Percentiles rank a stretch among this genome's conserved stretches.
Evolutionary conservation across 1,139 yeast species (phyloP).

Genomic region (Candida sp.): DNA sequence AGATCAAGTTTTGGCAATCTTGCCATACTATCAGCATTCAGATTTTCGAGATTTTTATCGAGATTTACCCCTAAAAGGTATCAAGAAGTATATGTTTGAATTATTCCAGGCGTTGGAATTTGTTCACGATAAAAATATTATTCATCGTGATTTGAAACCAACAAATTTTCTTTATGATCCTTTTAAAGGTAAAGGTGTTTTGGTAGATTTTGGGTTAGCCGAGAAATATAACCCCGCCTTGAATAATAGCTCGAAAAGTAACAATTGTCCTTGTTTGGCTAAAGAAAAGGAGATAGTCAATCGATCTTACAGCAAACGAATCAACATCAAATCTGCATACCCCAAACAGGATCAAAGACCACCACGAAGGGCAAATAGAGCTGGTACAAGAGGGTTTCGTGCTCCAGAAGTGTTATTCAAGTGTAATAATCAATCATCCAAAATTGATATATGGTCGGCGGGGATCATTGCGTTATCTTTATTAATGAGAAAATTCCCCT

Average conservation of each 20-base stretch:
- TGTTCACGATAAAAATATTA: constrained; percentile 72
- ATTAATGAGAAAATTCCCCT: constrained; percentile 72
- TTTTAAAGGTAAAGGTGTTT: constrained; percentile 70
- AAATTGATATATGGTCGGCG: constrained; percentile 90
- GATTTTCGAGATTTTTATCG: constrained; percentile 88
- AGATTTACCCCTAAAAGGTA: constrained; percentile 74
- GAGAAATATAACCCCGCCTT: constrained; percentile 37
- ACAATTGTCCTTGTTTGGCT: constrained; percentile 28
- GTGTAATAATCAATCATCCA: constrained; percentile 79
- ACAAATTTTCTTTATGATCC: constrained; percentile 85
- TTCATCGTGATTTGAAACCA: constrained; percentile 90
- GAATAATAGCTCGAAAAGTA: constrained; percentile 10
- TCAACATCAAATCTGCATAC: constrained; percentile 59
- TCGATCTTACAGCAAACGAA: constrained; percentile 28
- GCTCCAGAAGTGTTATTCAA: constrained; percentile 93
- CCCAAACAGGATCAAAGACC: constrained; percentile 82
- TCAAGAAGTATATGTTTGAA: constrained; percentile 77
- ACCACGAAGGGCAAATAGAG: constrained; percentile 92
- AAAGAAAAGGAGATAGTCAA: constrained; percentile 20
- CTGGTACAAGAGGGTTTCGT: constrained; percentile 96
- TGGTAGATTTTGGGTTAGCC: constrained; percentile 93
- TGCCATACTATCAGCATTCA: constrained; percentile 89
- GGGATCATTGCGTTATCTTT: constrained; percentile 82
- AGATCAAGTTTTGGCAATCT: constrained; percentile 90
- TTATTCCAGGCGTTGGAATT: constrained; percentile 71